Evolutionary conservation across 352 stramenopile genomes (phyloP).

Genomic region (Achlya hypogyna): DNA sequence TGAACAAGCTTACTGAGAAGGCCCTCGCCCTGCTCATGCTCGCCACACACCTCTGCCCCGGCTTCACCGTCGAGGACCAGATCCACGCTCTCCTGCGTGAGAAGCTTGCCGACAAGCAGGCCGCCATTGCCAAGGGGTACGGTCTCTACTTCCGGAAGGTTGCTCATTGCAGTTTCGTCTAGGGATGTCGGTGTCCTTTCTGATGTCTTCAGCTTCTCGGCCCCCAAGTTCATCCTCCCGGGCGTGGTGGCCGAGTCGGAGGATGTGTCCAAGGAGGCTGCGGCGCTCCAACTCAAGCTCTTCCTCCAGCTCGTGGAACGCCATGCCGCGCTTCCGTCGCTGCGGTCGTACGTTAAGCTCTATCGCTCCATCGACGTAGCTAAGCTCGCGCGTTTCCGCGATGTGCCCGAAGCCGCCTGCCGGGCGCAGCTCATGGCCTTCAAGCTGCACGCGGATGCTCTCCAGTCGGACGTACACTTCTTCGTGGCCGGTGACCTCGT

Average conservation of each 20-base stretch:
- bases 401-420: constrained; percentile 45
- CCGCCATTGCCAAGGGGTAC: constrained; percentile 65
- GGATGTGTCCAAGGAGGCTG: constrained; percentile 39
- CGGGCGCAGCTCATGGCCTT: constrained; percentile 72
- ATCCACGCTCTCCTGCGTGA: constrained; percentile 86
- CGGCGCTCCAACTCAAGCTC: constrained; percentile 65
- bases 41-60: constrained; percentile 80
- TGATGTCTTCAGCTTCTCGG: constrained; percentile 89
- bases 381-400: constrained; percentile 91
- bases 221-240: constrained; percentile 93
- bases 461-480: constrained; percentile 72
- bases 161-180: neutral
- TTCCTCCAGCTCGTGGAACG: constrained; percentile 87
- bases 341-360: constrained; percentile 94
- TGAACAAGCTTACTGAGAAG: constrained; percentile 93
- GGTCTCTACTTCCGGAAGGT: neutral
- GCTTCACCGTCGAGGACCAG: constrained; percentile 76
- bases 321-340: constrained; percentile 81
- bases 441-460: constrained; percentile 32
- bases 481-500: constrained; percentile 70
- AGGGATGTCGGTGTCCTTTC: constrained; percentile 62
- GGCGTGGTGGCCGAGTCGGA: constrained; percentile 49
- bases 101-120: constrained; percentile 91
- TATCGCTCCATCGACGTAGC: constrained; percentile 93
- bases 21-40: constrained; percentile 91